A percentile compares a stretch with the other conserved stretches of the same genome.
These are phyloP conservation scores for Viola pubescens DNA, from an alignment of 441 rosid species.

Conservation along the genomic window DNA sequence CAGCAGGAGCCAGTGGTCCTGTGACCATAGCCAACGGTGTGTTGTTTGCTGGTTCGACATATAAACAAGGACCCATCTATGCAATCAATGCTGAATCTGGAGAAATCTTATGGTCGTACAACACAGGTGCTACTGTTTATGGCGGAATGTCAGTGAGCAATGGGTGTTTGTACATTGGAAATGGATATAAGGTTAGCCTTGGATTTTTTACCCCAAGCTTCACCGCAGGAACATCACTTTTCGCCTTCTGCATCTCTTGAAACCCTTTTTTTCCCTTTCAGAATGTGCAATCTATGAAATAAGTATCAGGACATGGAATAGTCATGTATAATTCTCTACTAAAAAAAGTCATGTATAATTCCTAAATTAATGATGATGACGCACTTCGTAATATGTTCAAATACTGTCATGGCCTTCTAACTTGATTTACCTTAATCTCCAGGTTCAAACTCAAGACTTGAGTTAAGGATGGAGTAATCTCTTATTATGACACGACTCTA, in stretches of 20 bases:
- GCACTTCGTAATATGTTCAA: too few species aligned
- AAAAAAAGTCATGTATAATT: too few species aligned
- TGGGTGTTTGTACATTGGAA: constrained; percentile 32
- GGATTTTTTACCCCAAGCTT: constrained; percentile 14
- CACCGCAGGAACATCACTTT: constrained; percentile 23
- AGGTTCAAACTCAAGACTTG: too few species aligned
- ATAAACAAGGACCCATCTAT: constrained; percentile 23
- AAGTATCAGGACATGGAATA: too few species aligned
- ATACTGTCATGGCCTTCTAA: too few species aligned
- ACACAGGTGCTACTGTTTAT: constrained; percentile 28
- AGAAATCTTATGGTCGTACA: constrained; percentile 21
- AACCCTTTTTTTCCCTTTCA: too few species aligned
- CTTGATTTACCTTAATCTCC: too few species aligned
- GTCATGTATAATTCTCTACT: too few species aligned
- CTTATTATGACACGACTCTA: too few species aligned
- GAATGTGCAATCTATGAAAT: too few species aligned
- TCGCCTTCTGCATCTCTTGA: constrained; percentile 20
- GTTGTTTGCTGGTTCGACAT: constrained; percentile 22
- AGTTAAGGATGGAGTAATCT: too few species aligned
- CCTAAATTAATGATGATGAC: too few species aligned
- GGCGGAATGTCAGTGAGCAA: constrained; percentile 32
- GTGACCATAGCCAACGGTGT: constrained; percentile 28
- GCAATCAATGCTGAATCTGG: constrained; percentile 26
- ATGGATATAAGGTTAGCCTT: constrained; percentile 23
- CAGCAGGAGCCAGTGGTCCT: constrained; percentile 18